Base-by-base conservation (phyloP, 2,329 filamentous ascomycete species). In the Ophiostoma australiae region DNA sequence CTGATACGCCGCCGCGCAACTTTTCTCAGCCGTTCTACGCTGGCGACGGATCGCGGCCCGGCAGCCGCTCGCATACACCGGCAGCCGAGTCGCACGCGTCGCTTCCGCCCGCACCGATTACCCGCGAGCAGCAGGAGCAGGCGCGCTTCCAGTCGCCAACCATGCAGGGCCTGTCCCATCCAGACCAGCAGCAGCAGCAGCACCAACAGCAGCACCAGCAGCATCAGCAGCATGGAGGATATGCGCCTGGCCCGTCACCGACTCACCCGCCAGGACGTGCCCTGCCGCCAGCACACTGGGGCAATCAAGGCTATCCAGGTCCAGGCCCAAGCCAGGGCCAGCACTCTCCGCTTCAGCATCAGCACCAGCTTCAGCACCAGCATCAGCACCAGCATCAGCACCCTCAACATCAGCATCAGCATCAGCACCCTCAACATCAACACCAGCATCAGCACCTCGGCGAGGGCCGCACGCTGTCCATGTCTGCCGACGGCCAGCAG, bases 401-500 rank as follows among this genome's bases (percentile, higher is more conserved):
- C 0, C 33, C 33, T 3, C 71, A 71, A 1, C 69, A 67, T 5
- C 71, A 69, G 7, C 71, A 31, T 31, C 27, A 31, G 27, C 27
- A 69, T 2, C 69, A 70, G 27, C 70, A 69, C 1, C 65, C 39
- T 1, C 65, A 48, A 3, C 55, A 71, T 4, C 48, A 37, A 4
- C 71, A 70, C 1, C 65, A 48, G 5, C 55, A 71, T 4, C 48
- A 37, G 5, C 71, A 70, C 15, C 52, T 27, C 17, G 52, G 52
- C 52, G 58, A 33, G 7, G 27, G 58, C 4, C 58, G 58, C 11
- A 63, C 58, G 27, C 27, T 78, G 15, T 73, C 75, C 20, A 65
- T 76, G 4, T 70, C 73, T 8, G 37, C 37, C 1, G 77, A 77
- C 17, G 77, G 76, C 3, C 76, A 79, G 72, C 77, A 77, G 31